Evolutionary conservation across 371 early-diverging fungal genomes (phyloP).

Genomic region (Blastocladiella emersonii): DNA sequence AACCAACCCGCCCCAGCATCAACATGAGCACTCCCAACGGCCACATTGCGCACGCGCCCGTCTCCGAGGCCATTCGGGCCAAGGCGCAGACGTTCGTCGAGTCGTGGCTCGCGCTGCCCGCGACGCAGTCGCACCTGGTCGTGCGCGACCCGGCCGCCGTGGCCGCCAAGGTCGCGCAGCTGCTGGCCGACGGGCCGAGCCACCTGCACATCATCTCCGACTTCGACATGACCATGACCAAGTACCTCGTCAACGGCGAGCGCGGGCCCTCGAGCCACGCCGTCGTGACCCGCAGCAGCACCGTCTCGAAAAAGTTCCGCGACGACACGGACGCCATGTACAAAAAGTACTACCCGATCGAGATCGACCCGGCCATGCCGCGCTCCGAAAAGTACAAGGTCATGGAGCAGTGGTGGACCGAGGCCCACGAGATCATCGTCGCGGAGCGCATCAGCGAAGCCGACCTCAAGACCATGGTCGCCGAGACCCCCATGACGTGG

Average conservation of each 20-base stretch:
- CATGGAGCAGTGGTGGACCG: constrained; percentile 61
- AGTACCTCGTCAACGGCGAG: constrained; percentile 38
- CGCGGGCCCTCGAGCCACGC: constrained; percentile 17
- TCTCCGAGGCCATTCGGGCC: too few species aligned
- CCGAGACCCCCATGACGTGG: constrained; percentile 32
- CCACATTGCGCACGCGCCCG: too few species aligned
- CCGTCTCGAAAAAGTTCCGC: constrained; percentile 20
- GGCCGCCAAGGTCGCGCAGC: constrained; percentile 27
- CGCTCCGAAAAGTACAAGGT: constrained; percentile 42
- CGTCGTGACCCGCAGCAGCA: not conserved
- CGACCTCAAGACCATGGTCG: constrained; percentile 38
- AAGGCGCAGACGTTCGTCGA: not conserved
- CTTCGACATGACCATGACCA: constrained; percentile 66
- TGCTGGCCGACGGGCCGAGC: constrained; percentile 29
- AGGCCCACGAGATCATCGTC: constrained; percentile 39
- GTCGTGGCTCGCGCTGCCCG: not conserved
- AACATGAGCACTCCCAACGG: too few species aligned
- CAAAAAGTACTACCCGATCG: constrained; percentile 57
- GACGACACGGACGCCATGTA: constrained; percentile 27
- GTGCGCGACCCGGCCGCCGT: constrained; percentile 6
- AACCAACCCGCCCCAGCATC: too few species aligned
- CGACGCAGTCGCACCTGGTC: not conserved
- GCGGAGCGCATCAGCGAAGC: constrained; percentile 29
- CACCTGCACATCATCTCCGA: constrained; percentile 48
- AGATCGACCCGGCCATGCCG: constrained; percentile 35